Base-by-base conservation (phyloP, 2,329 filamentous ascomycete genomes). In the Trichoderma hamatum region DNA sequence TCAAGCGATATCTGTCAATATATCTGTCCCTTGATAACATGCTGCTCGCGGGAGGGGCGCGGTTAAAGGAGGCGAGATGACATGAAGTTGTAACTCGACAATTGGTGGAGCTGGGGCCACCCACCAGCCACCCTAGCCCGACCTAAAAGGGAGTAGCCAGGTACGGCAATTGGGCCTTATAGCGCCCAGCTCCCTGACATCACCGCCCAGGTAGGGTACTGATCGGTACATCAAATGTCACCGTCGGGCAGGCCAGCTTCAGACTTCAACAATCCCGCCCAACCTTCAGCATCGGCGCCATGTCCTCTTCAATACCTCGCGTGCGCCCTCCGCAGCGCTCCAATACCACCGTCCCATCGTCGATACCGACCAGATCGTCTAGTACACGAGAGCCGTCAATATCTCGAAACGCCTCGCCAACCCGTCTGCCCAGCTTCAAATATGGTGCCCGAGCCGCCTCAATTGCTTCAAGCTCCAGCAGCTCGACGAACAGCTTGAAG, bases 341-440 rank as follows among this genome's bases (percentile, higher is more conserved):
- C 24, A 62, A 52, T 30, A 59, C 56, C 21, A 49, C 24, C 21
- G 16, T 67, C 3, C 55, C 68, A 7, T 46, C 58, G 11, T 46
- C 58, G 13, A 62, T 65, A 46, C 83, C 76, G 21, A 69, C 73
- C 19, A 70, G 74, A 5, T 55, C 73, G 58, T 70, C 71, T 24
- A 64, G 70, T 52, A 70, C 54, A 28, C 64, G 68, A 56, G 73
- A 74, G 39, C 32, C 70, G 14, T 70, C 64, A 70, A 76, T 77
- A 49, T 68, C 75, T 30, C 78, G 81, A 68, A 82, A 76, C 72
- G 74, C 72, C 21, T 86, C 85, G 11, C 84, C 85, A 2, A 87
- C 82, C 73, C 81, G 84, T 49, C 78, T 87, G 36, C 84, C 84
- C 49, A 75, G 62, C 52, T 39, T 83, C 72, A 86, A 84, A 73